These are phyloP conservation scores for Plasmodium reichenowi DNA, from an alignment of 169 alveolate genomes.

Conservation along the genomic window DNA sequence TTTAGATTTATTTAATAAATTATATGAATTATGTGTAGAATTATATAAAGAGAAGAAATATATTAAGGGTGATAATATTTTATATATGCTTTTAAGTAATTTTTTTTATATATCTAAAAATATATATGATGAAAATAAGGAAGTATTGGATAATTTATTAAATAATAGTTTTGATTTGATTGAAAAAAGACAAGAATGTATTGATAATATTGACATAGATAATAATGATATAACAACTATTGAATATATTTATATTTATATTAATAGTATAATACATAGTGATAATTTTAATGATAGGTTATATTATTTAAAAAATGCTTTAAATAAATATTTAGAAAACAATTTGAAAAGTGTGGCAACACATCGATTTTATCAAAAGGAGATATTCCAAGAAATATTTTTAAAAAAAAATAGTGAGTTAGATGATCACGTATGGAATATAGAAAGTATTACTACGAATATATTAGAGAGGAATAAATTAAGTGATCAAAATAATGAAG, in stretches of 20 bases:
- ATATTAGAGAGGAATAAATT: neutral
- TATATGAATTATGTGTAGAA: slow-evolving; percentile 46
- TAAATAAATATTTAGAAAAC: slow-evolving; percentile 45
- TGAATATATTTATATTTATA: slow-evolving; percentile 66
- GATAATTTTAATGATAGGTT: slow-evolving; percentile 73
- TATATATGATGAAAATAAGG: slow-evolving; percentile 57
- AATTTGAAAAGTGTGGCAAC: slow-evolving; percentile 76
- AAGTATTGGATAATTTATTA: slow-evolving; percentile 37
- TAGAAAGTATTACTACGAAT: neutral
- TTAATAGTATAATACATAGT: slow-evolving; percentile 72
- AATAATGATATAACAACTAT: slow-evolving; percentile 55
- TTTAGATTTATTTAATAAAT: slow-evolving; percentile 45
- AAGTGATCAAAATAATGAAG: slow-evolving; percentile 1
- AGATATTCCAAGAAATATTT: slow-evolving; percentile 72
- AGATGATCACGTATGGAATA: neutral
- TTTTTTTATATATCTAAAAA: slow-evolving; percentile 71
- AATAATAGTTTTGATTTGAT: slow-evolving; percentile 53
- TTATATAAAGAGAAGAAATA: slow-evolving; percentile 62
- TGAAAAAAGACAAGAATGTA: slow-evolving; percentile 52
- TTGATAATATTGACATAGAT: slow-evolving; percentile 70
- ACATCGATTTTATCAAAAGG: slow-evolving; percentile 73
- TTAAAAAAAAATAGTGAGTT: slow-evolving; percentile 17
- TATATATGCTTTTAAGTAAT: slow-evolving; percentile 73
- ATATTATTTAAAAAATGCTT: slow-evolving; percentile 58
- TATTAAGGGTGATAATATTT: slow-evolving; percentile 57